Evolutionary conservation across 1,284 basidiomycete genomes (phyloP), one percentile per base, ranked within the genome.

Genomic region (Ganoderma sp.): DNA sequence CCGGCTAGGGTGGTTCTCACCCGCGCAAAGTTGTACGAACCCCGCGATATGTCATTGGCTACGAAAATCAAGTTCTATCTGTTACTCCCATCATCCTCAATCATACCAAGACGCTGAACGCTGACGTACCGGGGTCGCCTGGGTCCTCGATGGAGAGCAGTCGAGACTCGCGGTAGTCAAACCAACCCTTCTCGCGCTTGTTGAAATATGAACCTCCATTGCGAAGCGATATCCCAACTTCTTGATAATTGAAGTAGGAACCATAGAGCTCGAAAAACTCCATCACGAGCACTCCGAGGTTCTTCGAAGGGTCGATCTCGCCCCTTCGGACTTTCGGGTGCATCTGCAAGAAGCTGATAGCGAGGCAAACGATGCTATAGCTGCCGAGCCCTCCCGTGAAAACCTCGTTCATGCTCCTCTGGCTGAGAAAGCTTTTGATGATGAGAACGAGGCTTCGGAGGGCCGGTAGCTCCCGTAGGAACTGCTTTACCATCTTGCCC

Each of bases 221-320:
- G 45, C 91, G 85, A 22, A 99, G 79, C 2, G 95, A 96, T 73
- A 99, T 95, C 6, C 97, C 97, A n/a, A 92, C 89, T 74, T 92
- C 89, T 68, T 92, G 87, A 73, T 95, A 97, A 79, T 97, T 97
- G 87, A 98, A 99, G 78, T 92, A 90, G 67, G 87, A 85, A 15
- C 97, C 97, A 77, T 99, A 99, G 10, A 98, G 85, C 84, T 99
- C 97, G 75, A 99, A 97, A 78, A 99, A 97, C 78, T 99, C 97
- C 82, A 99, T 88, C 39, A 98, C 85, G 52, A 99, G 83, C 6
- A 97, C 92, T 2, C 97, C 97, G 14, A 99, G 84, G 77, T 99
- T 99, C 74, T 88, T 84, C 71, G 89, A 88, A 0, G 96, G 89
- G 73, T 97, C 90, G 54, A 99, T 95, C 79, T 97, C 95, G 0